Base-by-base conservation (phyloP, 768 basidiomycete genomes). In the Panaeolus papilionaceus region DNA sequence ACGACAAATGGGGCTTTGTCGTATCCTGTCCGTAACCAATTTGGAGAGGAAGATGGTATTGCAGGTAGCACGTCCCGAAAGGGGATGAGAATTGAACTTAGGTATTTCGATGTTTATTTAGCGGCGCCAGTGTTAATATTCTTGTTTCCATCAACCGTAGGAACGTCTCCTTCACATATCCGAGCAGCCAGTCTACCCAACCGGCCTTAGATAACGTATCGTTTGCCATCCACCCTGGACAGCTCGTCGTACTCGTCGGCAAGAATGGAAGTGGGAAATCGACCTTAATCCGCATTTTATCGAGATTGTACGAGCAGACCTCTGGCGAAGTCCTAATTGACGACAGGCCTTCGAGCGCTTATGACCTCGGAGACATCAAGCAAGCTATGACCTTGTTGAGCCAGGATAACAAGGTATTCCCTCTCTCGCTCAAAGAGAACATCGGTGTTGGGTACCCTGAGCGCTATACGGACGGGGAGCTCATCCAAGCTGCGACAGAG, bases 241-340 rank as follows among this genome's bases (percentile, higher is more conserved):
- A 83, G 37, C 77, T 88, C 11, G 82, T 85, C 12, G 83, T 88
- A 42, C 78, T 89, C 23, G 87, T 89, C 9, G 87, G 88, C n/a
- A 76, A 76, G 2, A 89, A 88, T 68, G 87, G 87, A 6, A 82
- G 82, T 66, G 87, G 86, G 4, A 88, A 87, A 69, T 83, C 84
- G 2, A 85, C 86, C 0, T 67, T 88, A 26, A 74, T 89, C 26
- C 85, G 85, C 47, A 75, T 88, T 11, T 73, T 89, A 6, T 78
- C 85, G 0, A 76, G 85, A 0, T 71, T 87, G 4, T 87, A 84
- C 71, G 82, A 85, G 61, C 79, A 82, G 0, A 78, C 78, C 0
- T 73, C 76, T 1, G 88, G 86, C 0, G 71, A 78, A 6, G 61
- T 88, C 7, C 71, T 82, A 18, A 76, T 88, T 39, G 83, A 88